phyloP scores from a whole-genome alignment of 1,284 basidiomycete species.

The Leccinum pallidistipes region DNA sequence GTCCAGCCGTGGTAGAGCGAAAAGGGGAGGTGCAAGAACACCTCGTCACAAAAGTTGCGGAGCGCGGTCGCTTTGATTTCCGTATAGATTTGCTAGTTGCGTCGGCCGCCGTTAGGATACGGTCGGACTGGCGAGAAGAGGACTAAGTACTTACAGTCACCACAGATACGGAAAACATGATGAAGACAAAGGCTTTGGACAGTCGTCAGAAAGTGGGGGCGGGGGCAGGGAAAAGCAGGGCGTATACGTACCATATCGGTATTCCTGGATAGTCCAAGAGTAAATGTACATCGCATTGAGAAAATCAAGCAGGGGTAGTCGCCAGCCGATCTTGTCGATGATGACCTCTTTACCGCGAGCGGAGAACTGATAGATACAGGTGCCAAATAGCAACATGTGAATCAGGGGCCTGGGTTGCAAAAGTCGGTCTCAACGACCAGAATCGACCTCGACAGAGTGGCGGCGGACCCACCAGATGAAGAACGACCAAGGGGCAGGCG shows the following conservation, averaged over 20 bases:
- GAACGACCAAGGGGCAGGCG: conserved; percentile 87
- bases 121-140: background rate
- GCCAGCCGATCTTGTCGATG: conserved; percentile 86
- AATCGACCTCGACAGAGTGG: background rate
- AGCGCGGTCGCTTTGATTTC: conserved; percentile 79
- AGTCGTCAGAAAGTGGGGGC: background rate
- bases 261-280: conserved; percentile 71
- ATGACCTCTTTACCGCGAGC: conserved; percentile 75
- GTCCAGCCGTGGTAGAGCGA: conserved; percentile 95
- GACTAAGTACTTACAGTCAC: conserved; percentile 54
- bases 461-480: conserved; percentile 64
- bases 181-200: conserved; percentile 71
- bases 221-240: background rate
- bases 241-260: conserved; percentile 57
- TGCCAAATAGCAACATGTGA: conserved; percentile 84
- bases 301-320: conserved; percentile 82
- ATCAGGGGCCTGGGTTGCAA: conserved; percentile 64
- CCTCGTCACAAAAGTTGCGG: conserved; percentile 68
- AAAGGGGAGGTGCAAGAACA: conserved; percentile 85
- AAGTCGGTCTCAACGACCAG: conserved; percentile 7
- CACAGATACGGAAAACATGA: conserved; percentile 78
- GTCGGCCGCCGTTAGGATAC: background rate
- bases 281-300: conserved; percentile 87
- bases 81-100: conserved; percentile 80
- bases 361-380: conserved; percentile 89